Base-by-base conservation (phyloP, 345 rosid species). In the Chamaenerion angustifolium region DNA sequence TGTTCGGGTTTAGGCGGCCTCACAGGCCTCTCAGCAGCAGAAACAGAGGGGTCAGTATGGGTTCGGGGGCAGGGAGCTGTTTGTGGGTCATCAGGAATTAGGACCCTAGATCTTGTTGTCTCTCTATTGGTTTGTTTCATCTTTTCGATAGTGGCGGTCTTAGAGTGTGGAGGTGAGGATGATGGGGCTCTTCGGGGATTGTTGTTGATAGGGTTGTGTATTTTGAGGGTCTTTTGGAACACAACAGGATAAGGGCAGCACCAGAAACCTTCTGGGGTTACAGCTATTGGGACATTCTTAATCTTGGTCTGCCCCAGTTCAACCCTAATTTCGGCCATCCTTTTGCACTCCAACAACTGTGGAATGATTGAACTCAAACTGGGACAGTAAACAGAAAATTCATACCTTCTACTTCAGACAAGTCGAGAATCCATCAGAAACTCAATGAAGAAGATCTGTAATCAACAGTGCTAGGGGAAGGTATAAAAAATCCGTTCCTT, bases 261-360 rank as follows among this genome's bases (percentile, higher is more conserved):
- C 98, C 98, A 90, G 64, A 90, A 90, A 41, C 96, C 98, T 73
- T 92, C 95, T 45, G 96, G 96, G 13, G 95, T 92, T 52, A 87
- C 93, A 46, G 96, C 98, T 72, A 86, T 83, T 10, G 98, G 98
- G 54, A 83, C 96, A 68, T 68, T 86, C 66, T 76, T 74, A 48
- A 92, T 78, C 77, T 80, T 92, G 68, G 88, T 72, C 58, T 80
- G 94, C 41, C 88, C 83, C 67, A 81, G 83, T 44, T 83, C 94
- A 60, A 80, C 73, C 68, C 82, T 80, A 77, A 78, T 82, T 69
- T 86, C 96, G 60, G 92, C 92, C 98, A 92, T 92, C 15, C 23
- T 51, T 21, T 21, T 21, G 25, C 25, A 21, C n/a, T 49, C 67
- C 56, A 66, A 53, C n/a, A n/a, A n/a, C 25, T 21, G 25, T 4